A percentile compares a stretch with the other conserved stretches of the same genome.
Conservation (phyloP, 352 stramenopile species). For the Phytopythium sindhum region DNA sequence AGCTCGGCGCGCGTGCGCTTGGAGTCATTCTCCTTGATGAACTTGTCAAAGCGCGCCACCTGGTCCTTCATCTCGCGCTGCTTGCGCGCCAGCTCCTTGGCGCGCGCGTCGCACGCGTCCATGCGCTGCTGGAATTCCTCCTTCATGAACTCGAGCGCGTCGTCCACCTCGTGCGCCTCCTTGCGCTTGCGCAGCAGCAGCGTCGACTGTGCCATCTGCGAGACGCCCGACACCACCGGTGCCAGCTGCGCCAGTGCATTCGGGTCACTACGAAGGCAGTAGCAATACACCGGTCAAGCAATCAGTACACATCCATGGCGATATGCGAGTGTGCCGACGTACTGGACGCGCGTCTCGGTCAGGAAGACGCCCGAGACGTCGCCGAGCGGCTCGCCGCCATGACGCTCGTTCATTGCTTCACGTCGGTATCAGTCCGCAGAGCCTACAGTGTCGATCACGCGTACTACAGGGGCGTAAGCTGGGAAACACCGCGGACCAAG, state of each 20-base stretch:
- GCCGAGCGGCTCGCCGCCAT: slow-evolving; percentile 25
- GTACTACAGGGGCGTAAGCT: too few relatives aligned
- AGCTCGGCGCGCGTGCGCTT: slow-evolving; percentile 86
- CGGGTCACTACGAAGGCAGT: slow-evolving; percentile 13
- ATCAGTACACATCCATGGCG: too few relatives aligned
- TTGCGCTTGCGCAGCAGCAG: slow-evolving; percentile 92
- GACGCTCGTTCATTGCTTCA: slow-evolving; percentile 16
- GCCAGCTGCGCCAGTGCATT: slow-evolving; percentile 62
- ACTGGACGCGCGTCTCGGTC: slow-evolving; percentile 63
- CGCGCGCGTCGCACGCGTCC: slow-evolving; percentile 78
- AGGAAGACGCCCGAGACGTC: slow-evolving; percentile 66
- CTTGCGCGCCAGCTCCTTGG: slow-evolving; percentile 82
- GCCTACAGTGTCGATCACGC: too few relatives aligned
- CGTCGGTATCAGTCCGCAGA: background rate
- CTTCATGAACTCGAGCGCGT: slow-evolving; percentile 92
- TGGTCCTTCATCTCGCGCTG: slow-evolving; percentile 91
- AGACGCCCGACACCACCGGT: slow-evolving; percentile 76
- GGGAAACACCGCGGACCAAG: too few relatives aligned
- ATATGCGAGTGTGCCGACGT: slow-evolving; percentile 6
- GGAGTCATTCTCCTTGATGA: slow-evolving; percentile 93
- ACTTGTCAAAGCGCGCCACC: slow-evolving; percentile 90
- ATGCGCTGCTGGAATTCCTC: slow-evolving; percentile 89
- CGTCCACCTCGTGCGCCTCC: slow-evolving; percentile 91
- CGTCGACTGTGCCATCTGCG: slow-evolving; percentile 89
- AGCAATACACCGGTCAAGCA: too few relatives aligned